Percentiles rank a stretch among this genome's conserved stretches.
phyloP scores from a whole-genome alignment of 208 protist genomes.

The Kentomonas sorsogonicus region DNA sequence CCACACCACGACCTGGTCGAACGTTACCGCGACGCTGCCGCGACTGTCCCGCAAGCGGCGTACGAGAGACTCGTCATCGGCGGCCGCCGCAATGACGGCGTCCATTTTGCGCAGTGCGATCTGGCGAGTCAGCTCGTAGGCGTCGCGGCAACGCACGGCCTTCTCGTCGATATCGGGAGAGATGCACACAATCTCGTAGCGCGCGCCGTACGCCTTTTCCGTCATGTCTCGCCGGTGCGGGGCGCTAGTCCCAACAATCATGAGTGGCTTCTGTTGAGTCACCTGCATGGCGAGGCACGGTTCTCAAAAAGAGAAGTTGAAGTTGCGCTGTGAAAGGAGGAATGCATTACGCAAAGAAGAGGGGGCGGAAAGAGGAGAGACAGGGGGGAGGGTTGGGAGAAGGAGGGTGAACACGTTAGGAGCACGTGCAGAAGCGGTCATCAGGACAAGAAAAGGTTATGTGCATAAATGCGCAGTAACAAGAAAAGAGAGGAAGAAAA shows the following conservation, averaged over 20 bases:
- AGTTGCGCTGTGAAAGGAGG: no score
- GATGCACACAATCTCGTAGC: constrained; percentile 40
- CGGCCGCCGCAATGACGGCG: constrained; percentile 14
- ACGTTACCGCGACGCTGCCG: constrained; percentile 48
- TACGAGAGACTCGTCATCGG: constrained; percentile 11
- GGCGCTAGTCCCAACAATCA: constrained; percentile 80
- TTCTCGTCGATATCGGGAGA: constrained; percentile 87
- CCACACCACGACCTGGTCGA: constrained; percentile 83
- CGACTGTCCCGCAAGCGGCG: not conserved
- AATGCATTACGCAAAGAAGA: no score
- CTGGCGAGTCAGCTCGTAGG: constrained; percentile 43
- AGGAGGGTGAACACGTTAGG: no score
- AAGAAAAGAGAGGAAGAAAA: no score
- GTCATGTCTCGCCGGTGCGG: constrained; percentile 31
- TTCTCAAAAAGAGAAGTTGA: no score
- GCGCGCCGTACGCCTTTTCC: constrained; percentile 25
- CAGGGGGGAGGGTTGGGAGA: no score
- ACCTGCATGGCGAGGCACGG: no score
- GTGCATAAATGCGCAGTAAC: no score
- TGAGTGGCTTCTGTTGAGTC: constrained; percentile 39
- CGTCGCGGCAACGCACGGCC: constrained; percentile 34
- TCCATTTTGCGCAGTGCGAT: constrained; percentile 40
- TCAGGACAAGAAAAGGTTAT: no score
- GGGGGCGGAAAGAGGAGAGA: no score
- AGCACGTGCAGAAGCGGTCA: no score